Conservation (phyloP, 1,284 basidiomycete species). For the Leccinum griseonigrum region DNA sequence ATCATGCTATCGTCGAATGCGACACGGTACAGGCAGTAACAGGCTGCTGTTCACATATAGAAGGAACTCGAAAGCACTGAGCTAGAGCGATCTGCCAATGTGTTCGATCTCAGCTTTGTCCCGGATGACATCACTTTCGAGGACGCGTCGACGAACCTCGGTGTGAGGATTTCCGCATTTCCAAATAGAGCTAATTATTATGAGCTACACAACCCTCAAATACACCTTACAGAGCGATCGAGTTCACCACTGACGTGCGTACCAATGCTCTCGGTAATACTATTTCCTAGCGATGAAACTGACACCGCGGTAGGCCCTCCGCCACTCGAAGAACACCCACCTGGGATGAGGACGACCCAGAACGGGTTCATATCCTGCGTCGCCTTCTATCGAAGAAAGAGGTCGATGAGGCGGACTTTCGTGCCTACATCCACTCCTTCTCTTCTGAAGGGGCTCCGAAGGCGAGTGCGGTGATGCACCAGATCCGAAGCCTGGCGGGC, state of each 20-base stretch:
- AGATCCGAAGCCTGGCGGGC: neutral
- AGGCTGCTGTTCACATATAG: constrained; percentile 78
- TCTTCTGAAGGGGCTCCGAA: constrained; percentile 54
- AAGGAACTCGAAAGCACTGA: constrained; percentile 92
- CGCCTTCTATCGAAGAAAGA: constrained; percentile 77
- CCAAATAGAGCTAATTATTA: neutral
- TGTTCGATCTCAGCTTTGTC: constrained; percentile 93
- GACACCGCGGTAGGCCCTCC: constrained; percentile 67
- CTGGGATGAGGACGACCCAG: constrained; percentile 98
- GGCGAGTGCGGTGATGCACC: constrained; percentile 21
- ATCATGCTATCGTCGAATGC: constrained; percentile 94
- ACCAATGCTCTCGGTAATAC: neutral
- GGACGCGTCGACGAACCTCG: constrained; percentile 53
- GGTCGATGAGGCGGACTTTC: constrained; percentile 88
- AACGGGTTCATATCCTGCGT: constrained; percentile 80
- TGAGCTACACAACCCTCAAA: constrained; percentile 67
- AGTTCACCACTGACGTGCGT: constrained; percentile 91
- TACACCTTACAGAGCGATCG: constrained; percentile 75
- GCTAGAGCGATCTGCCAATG: constrained; percentile 94
- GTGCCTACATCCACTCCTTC: constrained; percentile 79
- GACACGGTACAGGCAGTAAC: constrained; percentile 54
- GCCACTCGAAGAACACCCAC: constrained; percentile 95
- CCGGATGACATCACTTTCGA: constrained; percentile 93
- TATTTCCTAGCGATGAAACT: neutral
- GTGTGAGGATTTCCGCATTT: constrained; percentile 37